Percentiles rank a stretch among this genome's conserved stretches.
Evolutionary conservation across 139 green algal genomes (phyloP).

Genomic region (Chlamydomonas asymmetrica): DNA sequence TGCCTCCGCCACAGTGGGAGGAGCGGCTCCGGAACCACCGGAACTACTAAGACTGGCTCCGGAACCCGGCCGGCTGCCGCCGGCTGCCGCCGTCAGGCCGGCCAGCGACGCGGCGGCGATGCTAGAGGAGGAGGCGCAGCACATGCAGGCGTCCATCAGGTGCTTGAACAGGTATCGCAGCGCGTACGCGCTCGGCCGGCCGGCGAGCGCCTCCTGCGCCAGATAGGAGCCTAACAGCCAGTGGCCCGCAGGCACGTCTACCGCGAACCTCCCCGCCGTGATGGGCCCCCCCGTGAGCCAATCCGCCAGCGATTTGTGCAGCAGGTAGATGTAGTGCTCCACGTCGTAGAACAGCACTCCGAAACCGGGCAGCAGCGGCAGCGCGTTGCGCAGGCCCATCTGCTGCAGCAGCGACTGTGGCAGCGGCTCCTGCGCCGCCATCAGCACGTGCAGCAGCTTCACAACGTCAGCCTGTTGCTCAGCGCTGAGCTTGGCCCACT

Average conservation of each 20-base stretch:
- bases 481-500: not conserved
- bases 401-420: slow-evolving; percentile 23
- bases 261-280: not conserved
- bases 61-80: too few species aligned
- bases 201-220: not conserved
- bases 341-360: slow-evolving; percentile 19
- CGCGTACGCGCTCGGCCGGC: slow-evolving; percentile 14
- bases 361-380: slow-evolving; percentile 13
- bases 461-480: not conserved
- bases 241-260: slow-evolving; percentile 14
- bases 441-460: slow-evolving; percentile 26
- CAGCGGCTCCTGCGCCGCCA: slow-evolving; percentile 26
- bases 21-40: too few species aligned
- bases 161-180: slow-evolving; percentile 23
- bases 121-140: not conserved
- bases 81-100: too few species aligned
- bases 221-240: slow-evolving; percentile 11
- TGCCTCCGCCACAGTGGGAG: not conserved
- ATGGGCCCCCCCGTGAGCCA: not conserved
- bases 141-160: slow-evolving; percentile 11
- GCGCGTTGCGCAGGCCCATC: slow-evolving; percentile 5
- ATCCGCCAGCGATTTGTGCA: slow-evolving; percentile 27
- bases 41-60: too few species aligned
- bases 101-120: not conserved
- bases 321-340: slow-evolving; percentile 20